Evolutionary conservation across 345 rosid species (phyloP).

Genomic region (Brassica incana): DNA sequence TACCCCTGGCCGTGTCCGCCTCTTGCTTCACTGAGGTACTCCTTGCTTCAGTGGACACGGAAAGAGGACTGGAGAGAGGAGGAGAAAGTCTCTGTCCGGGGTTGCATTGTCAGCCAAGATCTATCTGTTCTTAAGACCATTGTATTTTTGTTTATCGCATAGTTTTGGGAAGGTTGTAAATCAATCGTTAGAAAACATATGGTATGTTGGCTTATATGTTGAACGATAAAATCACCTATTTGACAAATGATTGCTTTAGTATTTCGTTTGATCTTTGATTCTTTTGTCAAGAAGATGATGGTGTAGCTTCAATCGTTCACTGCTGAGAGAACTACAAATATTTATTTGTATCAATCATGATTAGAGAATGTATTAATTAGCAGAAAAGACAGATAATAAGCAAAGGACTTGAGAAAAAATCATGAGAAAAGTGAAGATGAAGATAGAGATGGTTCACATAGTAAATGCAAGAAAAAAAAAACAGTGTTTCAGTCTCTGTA

Average conservation of each 20-base stretch:
- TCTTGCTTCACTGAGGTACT: slow-evolving; percentile 77
- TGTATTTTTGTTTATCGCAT: background rate
- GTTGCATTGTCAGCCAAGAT: slow-evolving; percentile 87
- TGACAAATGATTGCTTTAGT: background rate
- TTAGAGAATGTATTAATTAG: background rate
- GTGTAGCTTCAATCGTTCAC: background rate
- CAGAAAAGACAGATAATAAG: background rate
- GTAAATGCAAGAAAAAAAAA: background rate
- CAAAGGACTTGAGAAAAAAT: background rate
- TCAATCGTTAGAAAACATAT: background rate
- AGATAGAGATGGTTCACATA: slow-evolving; percentile 7
- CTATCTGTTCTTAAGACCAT: slow-evolving; percentile 66
- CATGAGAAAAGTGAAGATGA: background rate
- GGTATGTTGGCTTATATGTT: background rate
- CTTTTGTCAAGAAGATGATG: background rate
- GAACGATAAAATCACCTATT: background rate
- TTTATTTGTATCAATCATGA: slow-evolving; percentile 1
- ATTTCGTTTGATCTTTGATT: background rate
- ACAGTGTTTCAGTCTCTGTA: background rate
- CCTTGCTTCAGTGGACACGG: slow-evolving; percentile 85
- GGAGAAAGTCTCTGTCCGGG: slow-evolving; percentile 82
- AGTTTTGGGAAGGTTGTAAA: background rate
- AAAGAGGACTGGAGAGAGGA: slow-evolving; percentile 77
- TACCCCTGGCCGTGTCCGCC: slow-evolving; percentile 83
- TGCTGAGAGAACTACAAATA: background rate